Base-by-base conservation (phyloP, 2,329 filamentous ascomycete species). In the Balansia obtecta region DNA sequence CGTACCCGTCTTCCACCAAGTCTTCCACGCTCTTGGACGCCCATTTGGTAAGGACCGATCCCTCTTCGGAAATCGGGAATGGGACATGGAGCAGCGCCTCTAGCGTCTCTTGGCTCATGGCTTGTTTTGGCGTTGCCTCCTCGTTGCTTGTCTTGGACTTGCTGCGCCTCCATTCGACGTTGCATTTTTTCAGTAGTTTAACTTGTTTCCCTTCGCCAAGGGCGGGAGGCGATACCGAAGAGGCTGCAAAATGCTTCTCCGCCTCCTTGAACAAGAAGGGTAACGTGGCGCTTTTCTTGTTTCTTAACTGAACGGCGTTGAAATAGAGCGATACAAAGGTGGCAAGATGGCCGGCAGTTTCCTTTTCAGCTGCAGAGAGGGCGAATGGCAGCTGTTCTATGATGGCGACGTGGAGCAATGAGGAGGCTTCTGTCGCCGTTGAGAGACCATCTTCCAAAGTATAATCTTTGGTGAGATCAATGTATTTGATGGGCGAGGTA, bases 341-440 rank as follows among this genome's bases (percentile, higher is more conserved):
- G 1, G 77, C 75, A 15, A 87, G 68, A 2, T 72, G 66, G 32
- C 67, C 61, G 3, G 76, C 58, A 1, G 66, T 60, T 9, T 68
- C 60, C 34, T 68, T 68, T 6, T 71, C 70, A 2, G 70, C 71
- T 5, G 72, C 71, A 48, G 77, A 77, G 12, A 78, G 66, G 2
- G 79, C 69, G 58, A 87, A 95, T 0, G 82, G 78, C 66, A 89
- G 77, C 63, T 96, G 90, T 62, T 96, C 90, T 3, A 79, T 69
- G 18, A 95, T 71, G 0, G 82, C 77, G 56, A 88, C 75, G 11
- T 82, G 71, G 3, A 95, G 60, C 16, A 88, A 74, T 56, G 85
- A 88, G 11, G 60, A 45, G 57, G 57, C 20, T 44, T 56, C n/a
- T 10, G 49, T 48, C 4, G 56, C 48, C 1, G 50, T 38, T 2